Evolutionary conservation across 164 flowering plant genomes (phyloP).

Genomic region (Sedum album): DNA sequence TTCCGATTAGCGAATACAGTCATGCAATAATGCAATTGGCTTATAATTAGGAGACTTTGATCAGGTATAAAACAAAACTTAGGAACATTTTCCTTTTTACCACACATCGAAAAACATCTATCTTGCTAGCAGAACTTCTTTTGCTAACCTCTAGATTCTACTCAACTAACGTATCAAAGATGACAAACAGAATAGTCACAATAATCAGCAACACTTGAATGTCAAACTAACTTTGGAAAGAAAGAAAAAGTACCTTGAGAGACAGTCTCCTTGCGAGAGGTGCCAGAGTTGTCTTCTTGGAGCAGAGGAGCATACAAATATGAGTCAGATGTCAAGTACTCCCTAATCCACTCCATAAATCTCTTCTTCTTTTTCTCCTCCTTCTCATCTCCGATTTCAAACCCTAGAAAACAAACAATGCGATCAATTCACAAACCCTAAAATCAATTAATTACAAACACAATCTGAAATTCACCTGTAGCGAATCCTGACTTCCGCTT

Average conservation of each 20-base stretch:
- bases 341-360: neutral
- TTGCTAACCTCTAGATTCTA: neutral
- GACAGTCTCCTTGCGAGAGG: neutral
- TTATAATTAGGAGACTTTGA: neutral
- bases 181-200: neutral
- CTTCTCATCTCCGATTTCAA: neutral
- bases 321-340: neutral
- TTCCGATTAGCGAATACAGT: no score
- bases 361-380: neutral
- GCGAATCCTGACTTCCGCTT: neutral
- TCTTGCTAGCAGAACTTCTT: neutral
- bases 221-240: no score
- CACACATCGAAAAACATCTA: no score
- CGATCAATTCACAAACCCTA: neutral
- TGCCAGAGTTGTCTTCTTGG: neutral
- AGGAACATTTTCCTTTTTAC: no score
- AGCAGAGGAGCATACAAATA: constrained; percentile 1
- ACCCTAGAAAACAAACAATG: neutral
- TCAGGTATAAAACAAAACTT: neutral
- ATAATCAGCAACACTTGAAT: no score
- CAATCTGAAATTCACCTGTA: neutral
- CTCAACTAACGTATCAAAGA: neutral
- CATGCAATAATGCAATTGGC: no score
- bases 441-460: neutral
- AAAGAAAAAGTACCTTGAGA: neutral